Base-by-base conservation (phyloP, 169 alveolate species). In the Plasmodium billcollinsi region DNA sequence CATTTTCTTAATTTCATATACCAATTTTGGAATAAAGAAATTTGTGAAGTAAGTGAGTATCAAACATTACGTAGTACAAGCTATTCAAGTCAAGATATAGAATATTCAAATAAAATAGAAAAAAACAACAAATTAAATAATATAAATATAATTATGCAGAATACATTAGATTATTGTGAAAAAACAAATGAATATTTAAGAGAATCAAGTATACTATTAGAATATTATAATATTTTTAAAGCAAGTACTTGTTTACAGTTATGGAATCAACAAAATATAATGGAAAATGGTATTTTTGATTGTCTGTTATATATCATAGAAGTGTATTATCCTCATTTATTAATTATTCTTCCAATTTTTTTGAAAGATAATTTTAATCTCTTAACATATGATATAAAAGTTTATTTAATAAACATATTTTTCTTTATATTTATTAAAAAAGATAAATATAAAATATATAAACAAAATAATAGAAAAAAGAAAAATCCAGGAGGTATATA, bases 401-500 rank as follows among this genome's bases (percentile, higher is more conserved):
- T 59, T 29, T 78, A 78, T 45, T 15, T 78, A 78, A 78, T 78
- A 78, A 78, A 78, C 67, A 78, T 78, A 47, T 78, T 78, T 78
- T 78, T 78, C 54, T 78, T 33, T 58, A 78, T 78, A 43, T 78
- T 78, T 20, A 54, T 66, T 49, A 66, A 71, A 65, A 78, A 72
- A 45, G 89, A 78, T 45, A 78, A 65, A 59, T 78, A 78, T 58
- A 78, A 50, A 49, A 78, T 78, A 65, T n/a, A 47, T 20, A 59
- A 66, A 26, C 39, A 61, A 52, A 74, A 45, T 47, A 74, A 74
- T 74, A 62, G 3, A 24, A 78, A 78, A 24, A 74, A 58, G 52
- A 61, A 66, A 69, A 9, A 39, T 39, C 4, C 47, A 39, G 9
- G 9, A 5, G 9, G 47, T 39, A 5, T 39, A 39, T 39, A 39